Evolutionary conservation across 805 yeast genomes (phyloP), one percentile per base, ranked within the genome.

Genomic region (Suhomyces faveliae): DNA sequence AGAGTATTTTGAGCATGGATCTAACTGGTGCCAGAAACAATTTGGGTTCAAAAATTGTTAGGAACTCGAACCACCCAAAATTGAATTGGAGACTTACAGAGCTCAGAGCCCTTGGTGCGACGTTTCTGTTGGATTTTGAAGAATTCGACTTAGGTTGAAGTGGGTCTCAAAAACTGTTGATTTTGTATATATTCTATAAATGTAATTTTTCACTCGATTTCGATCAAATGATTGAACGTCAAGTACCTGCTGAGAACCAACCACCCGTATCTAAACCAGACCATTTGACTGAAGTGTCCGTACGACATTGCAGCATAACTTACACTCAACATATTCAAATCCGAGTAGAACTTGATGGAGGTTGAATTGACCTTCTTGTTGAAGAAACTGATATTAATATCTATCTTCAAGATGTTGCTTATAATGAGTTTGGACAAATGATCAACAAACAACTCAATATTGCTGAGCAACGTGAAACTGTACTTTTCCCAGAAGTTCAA

Each of bases 191-290:
- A 22, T 40, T 25, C 23, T 15, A 25, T 22, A 13, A 40, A 40
- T 15, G 9, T 27, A n/a, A 15, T 22, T 15, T 24, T 40, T 40
- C 7, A 40, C 21, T 22, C 33, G 23, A 43, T 25, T 23, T 61
- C 66, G 24, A 73, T 68, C 53, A 88, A 70, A 58, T 87, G 90
- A 65, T 92, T 91, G 44, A 79, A 78, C 38, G 84, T 82, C 73
- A 88, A 79, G 66, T 89, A 92, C 51, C 91, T 74, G 50, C 96
- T 85, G 12, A 84, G 66, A 5, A 79, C 49, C 61, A 94, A 72
- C 97, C 97, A 94, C 1, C 89, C 84, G 71, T 87, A 87, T 55
- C 99, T 76, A 64, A 85, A 94, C 97, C 97, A 92, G 7, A 86
- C 91, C 87, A 94, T 87, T 64, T 94, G 99, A 1, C 96, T 82